Evolutionary conservation across 129 eudicot genomes (phyloP).

Genomic region (Dittrichia graveolens): DNA sequence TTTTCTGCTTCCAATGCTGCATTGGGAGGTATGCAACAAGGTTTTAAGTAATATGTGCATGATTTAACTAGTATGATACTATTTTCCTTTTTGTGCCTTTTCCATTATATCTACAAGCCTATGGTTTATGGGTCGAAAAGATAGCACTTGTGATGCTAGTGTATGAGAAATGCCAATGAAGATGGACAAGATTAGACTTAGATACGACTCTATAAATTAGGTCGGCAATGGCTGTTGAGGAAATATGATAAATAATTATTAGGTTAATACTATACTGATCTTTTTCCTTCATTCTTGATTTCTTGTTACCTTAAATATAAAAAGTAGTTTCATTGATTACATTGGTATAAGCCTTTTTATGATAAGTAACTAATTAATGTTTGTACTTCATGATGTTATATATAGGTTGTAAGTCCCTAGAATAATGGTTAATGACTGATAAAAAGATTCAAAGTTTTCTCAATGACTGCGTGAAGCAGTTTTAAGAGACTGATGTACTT

Average conservation of each 20-base stretch:
- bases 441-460: background rate
- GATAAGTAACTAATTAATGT: too few species aligned
- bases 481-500: background rate
- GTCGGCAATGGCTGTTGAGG: too few species aligned
- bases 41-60: constrained; percentile 14
- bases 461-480: background rate
- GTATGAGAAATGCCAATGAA: too few species aligned
- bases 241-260: too few species aligned
- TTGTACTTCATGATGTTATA: background rate
- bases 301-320: background rate
- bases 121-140: constrained; percentile 5
- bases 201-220: too few species aligned
- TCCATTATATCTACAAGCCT: background rate
- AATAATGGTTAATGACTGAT: background rate
- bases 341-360: background rate
- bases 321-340: background rate
- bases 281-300: background rate
- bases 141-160: too few species aligned
- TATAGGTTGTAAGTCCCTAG: background rate
- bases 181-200: too few species aligned
- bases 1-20: constrained; percentile 86
- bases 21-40: constrained; percentile 69
- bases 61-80: constrained; percentile 1
- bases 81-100: background rate
- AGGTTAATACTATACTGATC: background rate